Evolutionary conservation across 345 rosid species (phyloP).

Genomic region (Pistacia atlantica): DNA sequence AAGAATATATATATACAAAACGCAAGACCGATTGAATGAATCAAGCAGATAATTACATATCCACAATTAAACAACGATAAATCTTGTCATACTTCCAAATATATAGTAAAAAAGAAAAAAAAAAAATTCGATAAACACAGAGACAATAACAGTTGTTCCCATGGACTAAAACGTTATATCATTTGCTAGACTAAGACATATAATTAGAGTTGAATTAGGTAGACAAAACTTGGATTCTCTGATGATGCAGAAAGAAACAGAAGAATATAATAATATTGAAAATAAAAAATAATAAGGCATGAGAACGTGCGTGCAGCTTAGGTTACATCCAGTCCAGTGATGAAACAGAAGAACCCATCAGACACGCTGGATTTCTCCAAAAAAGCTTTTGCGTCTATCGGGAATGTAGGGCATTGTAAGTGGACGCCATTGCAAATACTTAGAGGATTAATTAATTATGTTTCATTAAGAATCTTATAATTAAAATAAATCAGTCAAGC

Average conservation of each 20-base stretch:
- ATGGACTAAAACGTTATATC: neutral
- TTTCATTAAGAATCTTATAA: slow-evolving; percentile 3
- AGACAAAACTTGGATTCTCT: slow-evolving; percentile 13
- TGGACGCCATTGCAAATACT: slow-evolving; percentile 23
- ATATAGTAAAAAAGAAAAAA: too few relatives aligned
- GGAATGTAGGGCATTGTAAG: slow-evolving; percentile 38
- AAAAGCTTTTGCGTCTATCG: slow-evolving; percentile 15
- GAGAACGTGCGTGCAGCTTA: slow-evolving; percentile 18
- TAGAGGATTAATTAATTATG: neutral
- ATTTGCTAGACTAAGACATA: neutral
- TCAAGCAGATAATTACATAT: neutral
- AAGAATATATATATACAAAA: too few relatives aligned
- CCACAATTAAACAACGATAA: too few relatives aligned
- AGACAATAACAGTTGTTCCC: neutral
- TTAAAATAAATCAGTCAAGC: neutral
- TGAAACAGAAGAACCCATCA: slow-evolving; percentile 13
- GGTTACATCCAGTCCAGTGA: neutral
- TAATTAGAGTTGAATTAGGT: neutral
- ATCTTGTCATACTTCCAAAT: neutral
- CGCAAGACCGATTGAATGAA: neutral
- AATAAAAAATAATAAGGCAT: neutral
- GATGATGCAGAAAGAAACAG: neutral
- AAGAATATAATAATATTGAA: neutral
- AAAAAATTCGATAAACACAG: neutral
- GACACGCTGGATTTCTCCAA: slow-evolving; percentile 23